Base-by-base conservation (phyloP, 257 asterid species). In the Primulina huaijiensis region DNA sequence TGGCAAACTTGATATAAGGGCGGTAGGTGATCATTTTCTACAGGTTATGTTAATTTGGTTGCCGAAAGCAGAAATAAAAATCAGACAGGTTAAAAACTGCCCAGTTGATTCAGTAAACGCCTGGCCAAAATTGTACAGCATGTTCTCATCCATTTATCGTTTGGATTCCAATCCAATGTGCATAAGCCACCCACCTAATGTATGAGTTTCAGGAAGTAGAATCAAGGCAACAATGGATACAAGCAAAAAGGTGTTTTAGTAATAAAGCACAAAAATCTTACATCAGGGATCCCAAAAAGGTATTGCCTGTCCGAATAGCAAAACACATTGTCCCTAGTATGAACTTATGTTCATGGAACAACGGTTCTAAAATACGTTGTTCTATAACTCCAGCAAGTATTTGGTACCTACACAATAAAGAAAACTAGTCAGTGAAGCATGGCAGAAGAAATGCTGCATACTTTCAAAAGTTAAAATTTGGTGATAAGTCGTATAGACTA, bases 121-220 rank as follows among this genome's bases (percentile, higher is more conserved):
- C 25, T 35, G 40, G 63, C 73, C 17, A 46, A 50, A 19, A 50
- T 55, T 21, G 30, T 68, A 72, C 62, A 8, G 37, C 63, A 27
- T 50, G 59, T 52, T 62, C 70, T 82, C 79, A 84, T 72, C 82
- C 92, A 17, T 95, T 46, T 46, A 46, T 89, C 6, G 34, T 29
- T 82, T 73, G 97, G 76, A 92, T 76, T 50, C 96, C 97, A 5
- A 77, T 69, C 94, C 87, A 88, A 56, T 96, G 88, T 5, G 97
- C 98, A 66, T 85, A 92, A 78, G 90, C 97, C 71, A 92, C 98
- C 98, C 98, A 92, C 98, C 98, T 92, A 74, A 62, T 46, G 66
- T 23, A 60, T 59, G 7, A 79, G 30, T 9, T 46, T 46, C 56
- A 46, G 16, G 17, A 27, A 57, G 65, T 57, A 25, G 60, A 72